Conservation (phyloP, 306 rosid species). For the Adenanthera pavonina region DNA sequence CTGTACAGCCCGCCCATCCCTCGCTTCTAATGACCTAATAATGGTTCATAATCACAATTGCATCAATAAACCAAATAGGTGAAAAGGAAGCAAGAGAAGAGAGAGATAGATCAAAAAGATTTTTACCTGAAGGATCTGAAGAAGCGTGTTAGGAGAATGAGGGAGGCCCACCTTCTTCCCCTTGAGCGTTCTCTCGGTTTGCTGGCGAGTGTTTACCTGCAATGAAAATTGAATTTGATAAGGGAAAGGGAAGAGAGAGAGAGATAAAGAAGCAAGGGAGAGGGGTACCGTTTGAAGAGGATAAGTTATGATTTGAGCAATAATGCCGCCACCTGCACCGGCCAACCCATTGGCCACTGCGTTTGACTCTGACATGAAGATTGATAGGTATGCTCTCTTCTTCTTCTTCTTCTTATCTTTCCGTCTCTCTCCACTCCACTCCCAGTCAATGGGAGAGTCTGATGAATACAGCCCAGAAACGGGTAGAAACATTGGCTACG, state of each 20-base stretch:
- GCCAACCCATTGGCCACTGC: slow-evolving; percentile 84
- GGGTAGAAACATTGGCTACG: background rate
- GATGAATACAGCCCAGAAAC: no score
- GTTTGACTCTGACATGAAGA: slow-evolving; percentile 61
- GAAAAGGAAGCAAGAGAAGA: background rate
- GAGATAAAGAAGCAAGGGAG: background rate
- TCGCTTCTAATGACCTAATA: slow-evolving; percentile 65
- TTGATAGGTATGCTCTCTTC: background rate
- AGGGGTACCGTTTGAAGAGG: slow-evolving; percentile 73
- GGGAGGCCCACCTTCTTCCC: slow-evolving; percentile 39
- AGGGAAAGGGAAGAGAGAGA: background rate
- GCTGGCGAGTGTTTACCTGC: slow-evolving; percentile 88
- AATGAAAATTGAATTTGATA: slow-evolving; percentile 3
- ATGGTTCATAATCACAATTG: slow-evolving; percentile 12
- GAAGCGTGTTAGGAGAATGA: slow-evolving; percentile 51
- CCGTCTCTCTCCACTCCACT: background rate
- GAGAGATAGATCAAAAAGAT: background rate
- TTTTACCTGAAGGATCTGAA: slow-evolving; percentile 74
- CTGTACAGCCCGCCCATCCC: slow-evolving; percentile 90
- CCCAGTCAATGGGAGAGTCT: background rate
- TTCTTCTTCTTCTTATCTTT: background rate
- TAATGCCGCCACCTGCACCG: slow-evolving; percentile 84
- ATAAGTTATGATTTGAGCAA: slow-evolving; percentile 87
- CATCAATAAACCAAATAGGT: background rate
- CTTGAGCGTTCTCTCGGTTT: slow-evolving; percentile 78